Base-by-base conservation (phyloP, 2,329 filamentous ascomycete genomes). In the Sarocladiaceae sp. region DNA sequence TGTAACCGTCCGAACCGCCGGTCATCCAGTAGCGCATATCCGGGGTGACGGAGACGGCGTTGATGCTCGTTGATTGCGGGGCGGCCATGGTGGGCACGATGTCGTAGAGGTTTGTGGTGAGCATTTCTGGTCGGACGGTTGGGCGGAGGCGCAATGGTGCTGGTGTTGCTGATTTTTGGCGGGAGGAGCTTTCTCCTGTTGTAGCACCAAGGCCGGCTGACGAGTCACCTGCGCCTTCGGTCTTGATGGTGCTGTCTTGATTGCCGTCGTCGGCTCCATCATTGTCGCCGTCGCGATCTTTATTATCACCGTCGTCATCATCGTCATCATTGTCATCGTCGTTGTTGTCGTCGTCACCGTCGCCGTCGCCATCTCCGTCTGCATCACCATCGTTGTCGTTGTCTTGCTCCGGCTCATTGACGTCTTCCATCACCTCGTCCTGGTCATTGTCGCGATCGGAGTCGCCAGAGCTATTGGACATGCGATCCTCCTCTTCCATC, bases 31-130 rank as follows among this genome's bases (percentile, higher is more conserved):
- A 97, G 52, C 91, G 83, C 77, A 97, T 86, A 67, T 99, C 94
- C 2, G 91, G 92, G 0, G 94, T 99, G 28, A 94, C 86, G 22
- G 91, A 85, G 54, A 99, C 82, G 10, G 91, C 87, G 65, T 99
- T 99, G 69, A 99, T 90, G 51, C 91, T 97, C 3, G 94, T 99
- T 56, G 90, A 88, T 67, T 97, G 92, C 1, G 94, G 94, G 3
- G 94, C 94, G 2, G 94, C 94, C 72, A 97, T 97, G 20, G 94
- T 97, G 2, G 94, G 94, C 1, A 96, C 87, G 55, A 99, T 96
- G 66, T 99, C 94, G 73, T 97, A 99, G 2, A 87, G 82, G 36
- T 78, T 74, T 13, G 94, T 93, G 1, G 79, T 86, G 48, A 96
- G 73, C n/a, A 84, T 88, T 63, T 96, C 91, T 11, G 85, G 78